phyloP scores from a whole-genome alignment of 2,329 filamentous ascomycete genomes.

The Metarhizium robertsii region DNA sequence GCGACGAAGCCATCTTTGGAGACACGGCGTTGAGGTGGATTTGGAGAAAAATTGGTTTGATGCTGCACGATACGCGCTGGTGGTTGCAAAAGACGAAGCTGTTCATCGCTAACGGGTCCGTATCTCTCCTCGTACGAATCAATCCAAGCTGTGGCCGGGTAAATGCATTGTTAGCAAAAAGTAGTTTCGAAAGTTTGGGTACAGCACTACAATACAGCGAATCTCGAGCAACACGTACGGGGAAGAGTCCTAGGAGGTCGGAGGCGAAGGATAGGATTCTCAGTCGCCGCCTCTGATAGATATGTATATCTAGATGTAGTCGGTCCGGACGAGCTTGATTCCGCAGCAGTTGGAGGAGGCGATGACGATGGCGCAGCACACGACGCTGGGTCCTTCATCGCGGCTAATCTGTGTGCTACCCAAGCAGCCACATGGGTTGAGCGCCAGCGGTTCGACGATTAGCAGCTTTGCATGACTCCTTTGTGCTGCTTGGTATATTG shows the following conservation, averaged over 20 bases:
- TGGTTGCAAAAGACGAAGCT: constrained; percentile 28
- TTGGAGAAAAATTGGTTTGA: constrained; percentile 33
- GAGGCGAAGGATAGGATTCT: constrained; percentile 11
- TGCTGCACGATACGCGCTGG: constrained; percentile 29
- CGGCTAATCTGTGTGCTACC: background rate
- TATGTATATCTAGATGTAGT: constrained; percentile 5
- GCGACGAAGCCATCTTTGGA: constrained; percentile 40
- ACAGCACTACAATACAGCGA: constrained; percentile 3
- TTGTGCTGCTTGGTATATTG: background rate
- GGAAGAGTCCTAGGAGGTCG: constrained; percentile 20
- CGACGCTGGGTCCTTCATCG: background rate
- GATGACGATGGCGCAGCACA: constrained; percentile 9
- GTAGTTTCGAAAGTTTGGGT: background rate
- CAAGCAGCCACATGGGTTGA: background rate
- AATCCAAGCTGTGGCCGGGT: constrained; percentile 37
- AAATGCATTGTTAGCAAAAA: background rate
- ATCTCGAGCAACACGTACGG: constrained; percentile 13
- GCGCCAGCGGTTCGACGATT: background rate
- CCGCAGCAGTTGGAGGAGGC: constrained; percentile 6
- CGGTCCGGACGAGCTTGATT: constrained; percentile 7
- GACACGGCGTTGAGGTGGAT: constrained; percentile 30
- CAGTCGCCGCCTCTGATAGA: constrained; percentile 7
- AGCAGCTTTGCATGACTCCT: constrained; percentile 6
- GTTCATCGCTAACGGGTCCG: constrained; percentile 27
- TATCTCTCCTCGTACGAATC: constrained; percentile 35